phyloP scores from a whole-genome alignment of 176 grass and related monocot genomes.

The Musa troglodytarum region DNA sequence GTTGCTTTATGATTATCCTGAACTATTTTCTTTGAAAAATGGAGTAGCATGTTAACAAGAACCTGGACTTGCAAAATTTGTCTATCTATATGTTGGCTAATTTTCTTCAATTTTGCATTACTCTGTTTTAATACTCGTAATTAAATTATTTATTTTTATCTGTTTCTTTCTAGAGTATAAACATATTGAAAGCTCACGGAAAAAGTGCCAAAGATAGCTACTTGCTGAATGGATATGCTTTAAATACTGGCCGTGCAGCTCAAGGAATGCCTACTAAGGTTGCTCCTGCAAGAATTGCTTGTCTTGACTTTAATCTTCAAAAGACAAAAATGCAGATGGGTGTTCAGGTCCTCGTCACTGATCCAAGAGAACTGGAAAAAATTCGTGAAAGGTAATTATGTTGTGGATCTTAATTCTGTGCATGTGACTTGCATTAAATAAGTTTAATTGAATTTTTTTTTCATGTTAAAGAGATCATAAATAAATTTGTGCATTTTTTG shows the following conservation, averaged over 20 bases:
- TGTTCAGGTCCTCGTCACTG: conserved; percentile 79
- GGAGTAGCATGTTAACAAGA: neutral
- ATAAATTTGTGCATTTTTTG: neutral
- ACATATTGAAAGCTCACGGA: conserved; percentile 89
- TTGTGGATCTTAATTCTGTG: neutral
- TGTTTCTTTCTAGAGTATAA: conserved; percentile 54
- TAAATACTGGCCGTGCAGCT: conserved; percentile 78
- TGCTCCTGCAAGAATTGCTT: conserved; percentile 67
- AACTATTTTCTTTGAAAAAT: neutral
- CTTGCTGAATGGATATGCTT: conserved; percentile 74
- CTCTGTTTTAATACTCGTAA: neutral
- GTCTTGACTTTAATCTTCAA: conserved; percentile 90
- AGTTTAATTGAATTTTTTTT: neutral
- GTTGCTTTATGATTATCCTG: neutral
- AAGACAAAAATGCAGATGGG: conserved; percentile 97
- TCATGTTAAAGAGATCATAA: neutral
- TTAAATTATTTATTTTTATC: neutral
- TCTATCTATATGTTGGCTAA: neutral
- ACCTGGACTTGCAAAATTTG: neutral
- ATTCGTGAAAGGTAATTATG: conserved; percentile 60
- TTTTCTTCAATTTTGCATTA: neutral
- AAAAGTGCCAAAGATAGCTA: conserved; percentile 74
- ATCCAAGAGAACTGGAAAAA: conserved; percentile 88
- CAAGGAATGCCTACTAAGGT: conserved; percentile 90
- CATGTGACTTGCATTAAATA: neutral